Conservation (phyloP, 2,329 filamentous ascomycete genomes). For the Xylaria sp. region DNA sequence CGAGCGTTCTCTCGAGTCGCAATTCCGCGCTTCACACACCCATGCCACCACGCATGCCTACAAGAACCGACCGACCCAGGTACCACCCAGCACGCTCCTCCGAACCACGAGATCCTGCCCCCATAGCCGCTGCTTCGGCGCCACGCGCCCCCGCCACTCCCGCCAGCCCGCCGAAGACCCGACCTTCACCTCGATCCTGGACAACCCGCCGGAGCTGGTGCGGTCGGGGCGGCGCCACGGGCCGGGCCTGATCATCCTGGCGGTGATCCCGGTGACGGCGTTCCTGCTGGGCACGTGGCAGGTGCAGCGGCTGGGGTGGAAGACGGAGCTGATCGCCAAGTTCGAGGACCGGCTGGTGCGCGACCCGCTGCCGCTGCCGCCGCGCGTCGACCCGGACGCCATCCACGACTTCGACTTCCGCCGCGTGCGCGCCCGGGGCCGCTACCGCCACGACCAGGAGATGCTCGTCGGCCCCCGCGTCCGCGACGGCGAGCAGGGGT, state of each 20-base stretch:
- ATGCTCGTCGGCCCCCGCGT: slow-evolving; percentile 94
- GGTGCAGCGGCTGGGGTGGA: slow-evolving; percentile 89
- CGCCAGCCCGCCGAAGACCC: slow-evolving; percentile 69
- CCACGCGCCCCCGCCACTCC: slow-evolving; percentile 42
- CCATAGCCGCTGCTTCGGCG: slow-evolving; percentile 10
- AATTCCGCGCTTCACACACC: slow-evolving; percentile 18
- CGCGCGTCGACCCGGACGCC: slow-evolving; percentile 77
- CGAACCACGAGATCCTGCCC: not conserved
- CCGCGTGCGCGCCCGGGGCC: slow-evolving; percentile 74
- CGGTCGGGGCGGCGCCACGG: slow-evolving; percentile 74
- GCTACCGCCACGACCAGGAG: slow-evolving; percentile 83
- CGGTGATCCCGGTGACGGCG: slow-evolving; percentile 87
- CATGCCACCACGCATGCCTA: slow-evolving; percentile 6
- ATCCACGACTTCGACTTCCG: slow-evolving; percentile 91
- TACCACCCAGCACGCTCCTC: not conserved
- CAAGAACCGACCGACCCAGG: slow-evolving; percentile 4
- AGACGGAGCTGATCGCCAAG: slow-evolving; percentile 86
- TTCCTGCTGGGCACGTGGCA: slow-evolving; percentile 95
- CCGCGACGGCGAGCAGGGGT: slow-evolving; percentile 87
- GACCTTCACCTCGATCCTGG: slow-evolving; percentile 81
- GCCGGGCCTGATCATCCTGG: slow-evolving; percentile 77
- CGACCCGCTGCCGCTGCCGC: slow-evolving; percentile 82
- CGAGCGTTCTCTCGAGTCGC: slow-evolving; percentile 30
- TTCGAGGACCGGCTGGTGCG: slow-evolving; percentile 90
- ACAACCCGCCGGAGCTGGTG: slow-evolving; percentile 81